Base-by-base conservation (phyloP, 495 filamentous ascomycete genomes). In the Cercophora scortea region DNA sequence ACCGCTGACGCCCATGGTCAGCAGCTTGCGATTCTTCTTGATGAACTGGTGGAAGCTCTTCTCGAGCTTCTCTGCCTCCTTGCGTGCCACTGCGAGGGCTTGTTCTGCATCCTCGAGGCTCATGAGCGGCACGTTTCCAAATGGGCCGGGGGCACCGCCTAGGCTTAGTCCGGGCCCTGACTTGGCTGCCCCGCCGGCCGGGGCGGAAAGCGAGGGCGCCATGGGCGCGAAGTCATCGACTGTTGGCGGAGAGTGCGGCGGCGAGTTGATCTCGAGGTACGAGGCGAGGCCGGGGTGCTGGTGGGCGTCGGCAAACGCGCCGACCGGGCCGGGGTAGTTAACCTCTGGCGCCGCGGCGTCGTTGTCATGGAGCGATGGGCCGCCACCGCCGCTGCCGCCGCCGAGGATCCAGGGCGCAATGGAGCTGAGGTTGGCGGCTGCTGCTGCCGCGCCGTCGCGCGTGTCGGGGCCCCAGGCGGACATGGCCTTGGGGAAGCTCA, bases 61-160 rank as follows among this genome's bases (percentile, higher is more conserved):
- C 66, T 89, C 87, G 8, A 88, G 61, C 51, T 63, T 75, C 49
- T 90, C 87, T 35, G 81, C 76, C 59, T 89, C 84, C 71, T 83
- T 87, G 55, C 75, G 75, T n/a, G 79, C 74, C 10, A 63, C 59
- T 15, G 70, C 52, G 57, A 85, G 70, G 34, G 74, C 79, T 50
- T 67, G 68, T 67, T 89, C 85, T 6, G 80, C 77, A 32, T 86
- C 85, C 47, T 82, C 76, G 6, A 85, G 67, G 32, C 66, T 75
- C 63, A 83, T 71, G 11, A 79, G 60, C 9, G 71, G 70, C 38
- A 75, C 70, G 40, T 66, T 78, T 15, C 71, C 73, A 15, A 79
- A 70, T 8, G 74, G 55, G 10, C 54, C 49, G 2, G 58, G 51
- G 11, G 60, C 42, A 11, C 50, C 48, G 9, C 12, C 25, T 32